Evolutionary conservation across 1,284 basidiomycete genomes (phyloP).

Genomic region (Leccinum holopus): DNA sequence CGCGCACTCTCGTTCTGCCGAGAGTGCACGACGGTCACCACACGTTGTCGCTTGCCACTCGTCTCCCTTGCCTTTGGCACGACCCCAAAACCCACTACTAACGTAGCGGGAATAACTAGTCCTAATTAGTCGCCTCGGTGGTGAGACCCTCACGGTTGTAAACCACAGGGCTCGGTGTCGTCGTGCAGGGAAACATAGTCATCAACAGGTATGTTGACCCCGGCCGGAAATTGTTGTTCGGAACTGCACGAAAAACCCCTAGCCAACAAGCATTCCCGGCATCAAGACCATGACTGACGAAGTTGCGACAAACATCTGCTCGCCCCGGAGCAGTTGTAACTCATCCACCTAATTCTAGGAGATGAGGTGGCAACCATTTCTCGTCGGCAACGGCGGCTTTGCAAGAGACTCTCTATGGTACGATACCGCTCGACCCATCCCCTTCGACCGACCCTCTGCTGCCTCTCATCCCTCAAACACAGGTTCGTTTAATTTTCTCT

Average conservation of each 20-base stretch:
- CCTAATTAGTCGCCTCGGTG: background rate
- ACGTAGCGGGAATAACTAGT: too few relatives aligned
- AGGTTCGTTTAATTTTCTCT: conserved; percentile 20
- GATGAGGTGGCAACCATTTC: background rate
- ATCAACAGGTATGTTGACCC: background rate
- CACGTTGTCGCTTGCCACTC: too few relatives aligned
- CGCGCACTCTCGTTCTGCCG: too few relatives aligned
- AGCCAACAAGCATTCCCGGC: conserved; percentile 4
- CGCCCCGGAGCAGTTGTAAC: background rate
- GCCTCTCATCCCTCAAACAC: background rate
- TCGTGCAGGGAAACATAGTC: background rate
- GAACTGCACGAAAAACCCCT: background rate
- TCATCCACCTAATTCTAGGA: background rate
- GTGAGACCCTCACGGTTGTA: background rate
- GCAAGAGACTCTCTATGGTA: conserved; percentile 67
- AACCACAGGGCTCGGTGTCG: too few relatives aligned
- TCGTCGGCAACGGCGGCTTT: too few relatives aligned
- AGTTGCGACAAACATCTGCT: background rate
- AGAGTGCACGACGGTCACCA: too few relatives aligned
- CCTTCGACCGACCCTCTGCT: conserved; percentile 1
- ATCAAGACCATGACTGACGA: conserved; percentile 1
- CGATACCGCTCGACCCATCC: conserved; percentile 54
- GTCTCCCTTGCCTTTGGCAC: too few relatives aligned
- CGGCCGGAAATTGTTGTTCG: too few relatives aligned
- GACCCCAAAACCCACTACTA: too few relatives aligned